Conservation (phyloP, 768 basidiomycete species). For the Kwoniella pini region DNA sequence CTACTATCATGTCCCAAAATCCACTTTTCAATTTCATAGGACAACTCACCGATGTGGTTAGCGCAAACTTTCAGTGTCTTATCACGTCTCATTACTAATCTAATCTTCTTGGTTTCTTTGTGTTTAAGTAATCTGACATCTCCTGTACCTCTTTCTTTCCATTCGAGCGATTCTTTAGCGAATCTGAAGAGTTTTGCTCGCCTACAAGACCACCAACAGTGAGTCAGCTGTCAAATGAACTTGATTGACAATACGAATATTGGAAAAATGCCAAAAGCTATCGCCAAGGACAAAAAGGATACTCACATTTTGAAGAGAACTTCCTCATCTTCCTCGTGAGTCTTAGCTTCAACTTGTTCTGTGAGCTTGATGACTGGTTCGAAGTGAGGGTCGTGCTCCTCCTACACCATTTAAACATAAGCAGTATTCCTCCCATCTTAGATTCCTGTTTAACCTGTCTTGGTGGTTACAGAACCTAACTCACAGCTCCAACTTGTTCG, state of each 20-base stretch:
- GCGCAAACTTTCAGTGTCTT: slow-evolving; percentile 99
- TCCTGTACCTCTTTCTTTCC: slow-evolving; percentile 98
- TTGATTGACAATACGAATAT: no score
- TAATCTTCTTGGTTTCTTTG: slow-evolving; percentile 84
- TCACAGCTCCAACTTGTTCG: slow-evolving; percentile 28
- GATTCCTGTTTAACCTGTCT: no score
- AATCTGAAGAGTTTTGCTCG: slow-evolving; percentile 98
- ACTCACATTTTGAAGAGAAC: slow-evolving; percentile 93
- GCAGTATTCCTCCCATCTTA: not conserved
- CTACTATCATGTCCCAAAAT: no score
- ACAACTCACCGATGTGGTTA: slow-evolving; percentile 79
- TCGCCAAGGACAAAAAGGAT: not conserved
- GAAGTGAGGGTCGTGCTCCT: slow-evolving; percentile 85
- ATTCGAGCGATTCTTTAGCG: slow-evolving; percentile 72
- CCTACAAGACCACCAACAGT: slow-evolving; percentile 60
- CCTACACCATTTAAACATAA: slow-evolving; percentile 52
- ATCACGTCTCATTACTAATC: slow-evolving; percentile 98
- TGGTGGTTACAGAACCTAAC: not conserved
- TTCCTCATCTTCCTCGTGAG: slow-evolving; percentile 89
- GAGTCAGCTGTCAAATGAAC: not conserved
- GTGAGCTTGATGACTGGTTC: slow-evolving; percentile 97
- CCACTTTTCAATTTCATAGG: no score
- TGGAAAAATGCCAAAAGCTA: no score
- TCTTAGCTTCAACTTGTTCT: slow-evolving; percentile 92
- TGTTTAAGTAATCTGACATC: slow-evolving; percentile 89